Base-by-base conservation (phyloP, 1,284 basidiomycete genomes). In the Prillingera fragicola region DNA sequence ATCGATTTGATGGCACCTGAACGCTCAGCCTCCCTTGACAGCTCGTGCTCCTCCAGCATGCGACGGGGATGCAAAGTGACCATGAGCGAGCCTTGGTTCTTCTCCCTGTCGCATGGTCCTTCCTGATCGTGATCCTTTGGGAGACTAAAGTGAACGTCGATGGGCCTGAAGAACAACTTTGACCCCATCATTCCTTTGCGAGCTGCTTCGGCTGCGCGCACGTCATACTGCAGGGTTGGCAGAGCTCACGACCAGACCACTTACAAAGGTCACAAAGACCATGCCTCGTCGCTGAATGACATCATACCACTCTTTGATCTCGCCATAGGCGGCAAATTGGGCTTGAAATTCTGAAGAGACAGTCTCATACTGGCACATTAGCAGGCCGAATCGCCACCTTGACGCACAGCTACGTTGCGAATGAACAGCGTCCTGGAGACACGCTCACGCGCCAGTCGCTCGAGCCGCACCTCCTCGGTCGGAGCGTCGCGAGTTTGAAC, bases 251-350 rank as follows among this genome's bases (percentile, higher is more conserved):
- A 12, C 15, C 22, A 15, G 6, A 1, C 17, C 12, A 79, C 90
- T 79, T 73, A 95, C 91, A 67, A 87, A 98, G 41, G 92, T 97
- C 42, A 97, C 85, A 71, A 98, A 98, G 5, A 94, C 85, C 84
- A 98, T 92, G 15, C 94, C 94, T 48, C 94, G 80, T 25, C 87
- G 92, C 38, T 82, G 79, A 52, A 96, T 87, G 24, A 96, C 75
- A 70, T 98, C 94, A 68, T 95, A 97, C 70, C 92, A 96, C 2
- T 87, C 92, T 73, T 90, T 90, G 73, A 97, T 87, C 65, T 92
- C 88, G 48, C 94, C 94, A 67, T 87, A 87, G 49, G 85, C 81
- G 70, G 88, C 86, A 72, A 97, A 98, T 41, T 81, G 79, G 27
- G 76, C 76, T 52, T 84, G 81, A n/a, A 97, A 82, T 63, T 86